phyloP scores from a whole-genome alignment of 129 eudicot species.

The Chrysanthemum lavandulifolium region DNA sequence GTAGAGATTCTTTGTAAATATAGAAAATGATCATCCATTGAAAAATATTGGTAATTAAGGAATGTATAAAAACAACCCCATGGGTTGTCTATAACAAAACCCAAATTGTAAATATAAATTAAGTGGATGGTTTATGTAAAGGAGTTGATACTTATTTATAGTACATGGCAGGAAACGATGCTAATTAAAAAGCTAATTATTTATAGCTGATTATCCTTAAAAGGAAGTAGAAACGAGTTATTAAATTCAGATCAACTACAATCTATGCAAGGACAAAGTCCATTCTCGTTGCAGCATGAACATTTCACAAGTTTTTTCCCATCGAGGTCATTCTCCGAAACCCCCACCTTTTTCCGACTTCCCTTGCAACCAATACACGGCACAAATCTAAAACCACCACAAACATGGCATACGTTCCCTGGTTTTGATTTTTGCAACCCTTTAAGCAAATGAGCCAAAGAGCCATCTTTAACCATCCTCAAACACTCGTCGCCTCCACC shows the following conservation, averaged over 20 bases:
- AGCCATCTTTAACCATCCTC: slow-evolving; percentile 63
- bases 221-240: too few relatives aligned
- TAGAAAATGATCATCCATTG: too few relatives aligned
- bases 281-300: slow-evolving; percentile 84
- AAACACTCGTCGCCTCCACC: slow-evolving; percentile 75
- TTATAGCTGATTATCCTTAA: too few relatives aligned
- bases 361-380: slow-evolving; percentile 81
- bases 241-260: slow-evolving; percentile 48
- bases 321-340: slow-evolving; percentile 26
- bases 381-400: slow-evolving; percentile 71
- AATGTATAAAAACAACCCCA: too few relatives aligned
- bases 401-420: slow-evolving; percentile 68
- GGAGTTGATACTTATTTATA: too few relatives aligned
- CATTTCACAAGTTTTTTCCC: slow-evolving; percentile 49
- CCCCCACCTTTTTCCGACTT: slow-evolving; percentile 62
- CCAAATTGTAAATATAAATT: too few relatives aligned
- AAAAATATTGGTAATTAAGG: too few relatives aligned
- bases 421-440: slow-evolving; percentile 53
- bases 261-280: slow-evolving; percentile 68
- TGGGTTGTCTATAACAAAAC: too few relatives aligned
- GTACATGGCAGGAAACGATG: too few relatives aligned
- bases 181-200: too few relatives aligned
- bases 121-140: too few relatives aligned
- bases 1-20: too few relatives aligned
- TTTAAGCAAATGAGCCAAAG: slow-evolving; percentile 43